Evolutionary conservation across 2,329 filamentous ascomycete genomes (phyloP), one percentile per base, ranked within the genome.

Genomic region (Epichloe elymi): DNA sequence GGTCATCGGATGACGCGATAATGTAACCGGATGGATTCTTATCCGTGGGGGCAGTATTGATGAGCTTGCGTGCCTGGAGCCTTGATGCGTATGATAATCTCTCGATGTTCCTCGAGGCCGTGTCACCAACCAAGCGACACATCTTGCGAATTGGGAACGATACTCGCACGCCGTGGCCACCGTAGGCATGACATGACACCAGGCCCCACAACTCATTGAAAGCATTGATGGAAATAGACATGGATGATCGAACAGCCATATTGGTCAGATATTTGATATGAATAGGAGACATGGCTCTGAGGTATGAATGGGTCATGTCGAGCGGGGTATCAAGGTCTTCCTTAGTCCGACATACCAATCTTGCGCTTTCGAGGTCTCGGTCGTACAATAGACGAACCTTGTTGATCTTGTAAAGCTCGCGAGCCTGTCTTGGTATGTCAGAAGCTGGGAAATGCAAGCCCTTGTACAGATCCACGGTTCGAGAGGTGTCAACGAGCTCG

Each of bases 81-180:
- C 88, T 78, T 1, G 86, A 90, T 3, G 88, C 86, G 61, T 95
- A 95, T 0, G 88, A 94, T 0, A 95, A 71, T 35, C 88, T 75
- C 64, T 95, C 89, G 38, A 95, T 91, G 57, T 93, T 95, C 46
- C 87, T 75, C 0, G 87, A 94, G 0, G 88, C 87, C 0, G 83
- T 88, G 59, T 95, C 89, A 4, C 89, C 88, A 2, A 95, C 80
- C 4, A 95, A 70, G 5, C 88, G 82, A 64, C 89, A 95, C 83
- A 95, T 91, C 65, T 95, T 95, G 12, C 89, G 78, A 46, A 95
- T 89, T 0, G 89, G 88, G 60, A 95, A 95, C 0, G 87, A 87
- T 0, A 95, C 88, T n/a, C 89, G 78, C 87, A 93, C 94, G 4
- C 88, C 88, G 43, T 76, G 77, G 2, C 66, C 53, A 0, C 86